phyloP scores from a whole-genome alignment of 2,329 filamentous ascomycete species.

The Colletotrichum simmondsii region DNA sequence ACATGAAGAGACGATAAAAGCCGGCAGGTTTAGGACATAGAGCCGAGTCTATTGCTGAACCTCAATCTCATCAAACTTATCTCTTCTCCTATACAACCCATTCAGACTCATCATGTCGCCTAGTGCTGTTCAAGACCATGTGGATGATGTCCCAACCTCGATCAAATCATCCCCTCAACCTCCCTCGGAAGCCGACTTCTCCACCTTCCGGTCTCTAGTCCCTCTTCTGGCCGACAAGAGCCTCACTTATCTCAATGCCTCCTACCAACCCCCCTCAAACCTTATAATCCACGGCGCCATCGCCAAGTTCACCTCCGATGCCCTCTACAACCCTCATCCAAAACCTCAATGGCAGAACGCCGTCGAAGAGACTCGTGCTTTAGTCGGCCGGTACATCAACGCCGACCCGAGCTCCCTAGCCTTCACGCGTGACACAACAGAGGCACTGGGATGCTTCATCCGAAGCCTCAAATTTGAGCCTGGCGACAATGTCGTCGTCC shows the following conservation, averaged over 20 bases:
- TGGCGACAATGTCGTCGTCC: slow-evolving; percentile 46
- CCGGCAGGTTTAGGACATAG: too few species aligned
- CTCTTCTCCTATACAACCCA: too few species aligned
- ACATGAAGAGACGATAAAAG: too few species aligned
- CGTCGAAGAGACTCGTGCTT: not conserved
- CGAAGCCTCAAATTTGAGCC: slow-evolving; percentile 36
- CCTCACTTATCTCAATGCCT: slow-evolving; percentile 40
- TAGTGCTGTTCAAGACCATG: too few species aligned
- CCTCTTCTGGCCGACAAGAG: too few species aligned
- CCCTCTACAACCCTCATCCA: slow-evolving; percentile 39
- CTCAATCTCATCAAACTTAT: too few species aligned
- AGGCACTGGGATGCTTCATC: slow-evolving; percentile 43
- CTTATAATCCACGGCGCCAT: slow-evolving; percentile 44
- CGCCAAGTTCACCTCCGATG: slow-evolving; percentile 39
- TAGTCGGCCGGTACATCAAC: slow-evolving; percentile 43
- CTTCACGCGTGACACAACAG: slow-evolving; percentile 47
- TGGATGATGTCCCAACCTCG: too few species aligned
- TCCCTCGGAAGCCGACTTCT: too few species aligned
- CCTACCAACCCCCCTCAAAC: slow-evolving; percentile 44
- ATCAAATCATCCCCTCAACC: too few species aligned
- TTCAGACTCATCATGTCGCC: too few species aligned
- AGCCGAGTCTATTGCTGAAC: too few species aligned
- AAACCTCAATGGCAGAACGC: slow-evolving; percentile 33
- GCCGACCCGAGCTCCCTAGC: slow-evolving; percentile 38
- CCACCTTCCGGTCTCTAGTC: too few species aligned